Conservation (phyloP, 78 protist species). For the Diacronema lutheri region DNA sequence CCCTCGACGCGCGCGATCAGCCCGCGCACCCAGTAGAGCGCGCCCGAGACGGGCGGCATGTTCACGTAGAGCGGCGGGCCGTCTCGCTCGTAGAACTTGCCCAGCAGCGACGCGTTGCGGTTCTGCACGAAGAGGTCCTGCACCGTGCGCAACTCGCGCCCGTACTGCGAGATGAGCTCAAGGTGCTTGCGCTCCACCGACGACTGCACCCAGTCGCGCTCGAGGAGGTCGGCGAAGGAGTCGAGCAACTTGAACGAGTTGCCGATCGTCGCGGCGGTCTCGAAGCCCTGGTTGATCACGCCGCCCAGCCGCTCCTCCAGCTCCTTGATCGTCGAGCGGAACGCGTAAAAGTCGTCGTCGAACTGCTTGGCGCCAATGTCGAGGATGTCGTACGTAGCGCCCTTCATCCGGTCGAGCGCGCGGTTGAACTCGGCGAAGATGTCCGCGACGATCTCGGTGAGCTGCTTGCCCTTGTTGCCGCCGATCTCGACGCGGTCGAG, state of each 20-base stretch:
- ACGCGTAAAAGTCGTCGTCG: constrained; percentile 3
- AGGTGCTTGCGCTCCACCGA: constrained; percentile 38
- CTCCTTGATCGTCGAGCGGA: not conserved
- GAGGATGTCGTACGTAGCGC: not conserved
- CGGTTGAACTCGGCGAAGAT: not conserved
- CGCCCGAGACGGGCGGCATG: constrained; percentile 68
- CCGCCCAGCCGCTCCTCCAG: constrained; percentile 36
- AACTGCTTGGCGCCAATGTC: not conserved
- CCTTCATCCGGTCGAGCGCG: not conserved
- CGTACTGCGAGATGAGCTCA: constrained; percentile 37
- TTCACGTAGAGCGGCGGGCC: constrained; percentile 55
- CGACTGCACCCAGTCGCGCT: constrained; percentile 36
- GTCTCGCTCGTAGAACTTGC: constrained; percentile 14
- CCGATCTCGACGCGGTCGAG: constrained; percentile 65
- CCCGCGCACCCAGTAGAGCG: constrained; percentile 47
- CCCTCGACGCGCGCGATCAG: constrained; percentile 44
- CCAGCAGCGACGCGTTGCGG: not conserved
- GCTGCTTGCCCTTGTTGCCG: constrained; percentile 53
- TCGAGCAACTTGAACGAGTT: constrained; percentile 64
- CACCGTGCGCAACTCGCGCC: constrained; percentile 32
- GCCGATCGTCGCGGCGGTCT: constrained; percentile 38
- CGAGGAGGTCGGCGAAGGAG: constrained; percentile 57
- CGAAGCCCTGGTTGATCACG: constrained; percentile 36
- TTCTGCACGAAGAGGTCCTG: constrained; percentile 40
- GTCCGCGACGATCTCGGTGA: not conserved